Conservation (phyloP, 495 filamentous ascomycete genomes). For the Podospora sp. region DNA sequence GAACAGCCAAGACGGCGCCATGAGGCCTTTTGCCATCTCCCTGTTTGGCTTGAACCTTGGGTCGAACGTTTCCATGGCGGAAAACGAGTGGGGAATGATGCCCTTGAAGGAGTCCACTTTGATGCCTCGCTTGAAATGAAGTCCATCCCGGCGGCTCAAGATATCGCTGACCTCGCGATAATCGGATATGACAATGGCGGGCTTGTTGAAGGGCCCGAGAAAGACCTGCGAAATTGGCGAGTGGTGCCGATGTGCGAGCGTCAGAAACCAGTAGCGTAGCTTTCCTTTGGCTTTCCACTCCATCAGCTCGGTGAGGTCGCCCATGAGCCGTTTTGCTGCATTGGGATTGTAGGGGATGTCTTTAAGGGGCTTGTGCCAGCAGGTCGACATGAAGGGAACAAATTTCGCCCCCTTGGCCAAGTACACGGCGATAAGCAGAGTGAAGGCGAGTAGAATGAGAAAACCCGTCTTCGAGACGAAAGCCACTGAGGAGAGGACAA, state of each 20-base stretch:
- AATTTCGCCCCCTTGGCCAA: no score
- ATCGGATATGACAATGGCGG: background rate
- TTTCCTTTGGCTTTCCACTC: background rate
- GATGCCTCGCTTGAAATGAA: background rate
- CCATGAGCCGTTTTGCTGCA: no score
- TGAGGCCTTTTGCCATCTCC: background rate
- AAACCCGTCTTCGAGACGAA: no score
- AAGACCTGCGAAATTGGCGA: background rate
- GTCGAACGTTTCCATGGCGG: background rate
- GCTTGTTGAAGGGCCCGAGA: background rate
- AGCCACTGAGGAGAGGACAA: no score
- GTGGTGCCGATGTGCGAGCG: no score
- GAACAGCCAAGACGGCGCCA: background rate
- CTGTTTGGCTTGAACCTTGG: background rate
- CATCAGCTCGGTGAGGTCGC: no score
- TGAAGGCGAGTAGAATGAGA: no score
- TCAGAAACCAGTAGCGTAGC: no score
- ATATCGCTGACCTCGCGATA: background rate
- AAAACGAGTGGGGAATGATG: background rate
- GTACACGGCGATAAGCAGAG: no score
- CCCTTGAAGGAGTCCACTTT: background rate
- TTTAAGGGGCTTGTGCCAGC: no score
- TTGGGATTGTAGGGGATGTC: no score
- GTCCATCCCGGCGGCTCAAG: background rate
- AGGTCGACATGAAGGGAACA: no score